Conservation (phyloP, 2,329 filamentous ascomycete species). For the Plenodomus tracheiphilus region DNA sequence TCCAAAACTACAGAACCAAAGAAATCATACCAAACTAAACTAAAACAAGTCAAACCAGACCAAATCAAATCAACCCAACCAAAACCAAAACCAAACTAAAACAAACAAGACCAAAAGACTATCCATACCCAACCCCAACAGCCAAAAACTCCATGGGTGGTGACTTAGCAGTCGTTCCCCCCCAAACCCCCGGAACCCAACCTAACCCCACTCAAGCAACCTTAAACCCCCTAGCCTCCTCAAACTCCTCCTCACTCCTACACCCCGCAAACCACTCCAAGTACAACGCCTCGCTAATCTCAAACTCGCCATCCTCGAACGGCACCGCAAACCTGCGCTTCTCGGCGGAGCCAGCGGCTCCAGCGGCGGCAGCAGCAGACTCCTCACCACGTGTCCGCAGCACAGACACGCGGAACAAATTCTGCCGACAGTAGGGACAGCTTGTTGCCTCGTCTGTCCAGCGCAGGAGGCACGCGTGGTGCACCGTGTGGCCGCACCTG, state of each 20-base stretch:
- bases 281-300: neutral
- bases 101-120: no score
- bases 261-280: neutral
- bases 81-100: no score
- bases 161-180: no score
- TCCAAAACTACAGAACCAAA: no score
- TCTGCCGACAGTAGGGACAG: constrained; percentile 3
- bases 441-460: neutral
- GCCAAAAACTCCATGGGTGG: no score
- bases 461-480: neutral
- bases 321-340: neutral
- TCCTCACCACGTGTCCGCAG: no score
- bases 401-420: no score
- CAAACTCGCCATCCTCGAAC: neutral
- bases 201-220: neutral
- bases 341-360: neutral
- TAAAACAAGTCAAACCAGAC: no score
- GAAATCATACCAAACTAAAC: no score
- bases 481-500: neutral
- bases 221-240: neutral
- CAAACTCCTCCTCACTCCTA: neutral
- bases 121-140: neutral
- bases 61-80: no score
- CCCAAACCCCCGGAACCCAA: no score
- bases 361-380: no score